Evolutionary conservation across 2,329 filamentous ascomycete species (phyloP).

Genomic region (Xylariaceae sp.): DNA sequence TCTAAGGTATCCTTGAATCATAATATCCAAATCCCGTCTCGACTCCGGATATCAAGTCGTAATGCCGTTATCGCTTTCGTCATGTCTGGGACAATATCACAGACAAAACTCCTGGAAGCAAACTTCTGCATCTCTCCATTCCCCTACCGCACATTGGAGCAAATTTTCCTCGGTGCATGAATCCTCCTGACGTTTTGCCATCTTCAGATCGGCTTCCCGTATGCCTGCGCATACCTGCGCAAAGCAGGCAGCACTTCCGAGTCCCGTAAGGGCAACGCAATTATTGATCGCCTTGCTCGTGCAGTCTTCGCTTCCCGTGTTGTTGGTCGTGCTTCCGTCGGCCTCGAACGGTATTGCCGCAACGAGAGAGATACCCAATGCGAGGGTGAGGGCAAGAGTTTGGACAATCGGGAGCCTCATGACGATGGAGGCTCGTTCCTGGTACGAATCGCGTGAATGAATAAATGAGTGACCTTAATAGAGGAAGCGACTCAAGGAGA

Average conservation of each 20-base stretch:
- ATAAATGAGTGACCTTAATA: slow-evolving; percentile 10
- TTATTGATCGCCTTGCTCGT: slow-evolving; percentile 15
- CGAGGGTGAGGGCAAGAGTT: slow-evolving; percentile 10
- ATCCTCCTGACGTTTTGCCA: slow-evolving; percentile 26
- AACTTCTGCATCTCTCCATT: slow-evolving; percentile 29
- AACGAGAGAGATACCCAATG: slow-evolving; percentile 14
- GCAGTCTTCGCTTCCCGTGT: slow-evolving; percentile 9
- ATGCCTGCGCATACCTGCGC: slow-evolving; percentile 27
- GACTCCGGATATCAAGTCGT: not conserved
- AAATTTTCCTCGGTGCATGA: slow-evolving; percentile 33
- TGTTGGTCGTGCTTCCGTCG: not conserved
- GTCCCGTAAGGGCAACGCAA: slow-evolving; percentile 22
- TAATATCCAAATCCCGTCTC: not conserved
- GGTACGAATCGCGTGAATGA: not conserved
- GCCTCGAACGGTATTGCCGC: slow-evolving; percentile 12
- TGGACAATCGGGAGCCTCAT: slow-evolving; percentile 17
- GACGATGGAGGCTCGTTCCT: not conserved
- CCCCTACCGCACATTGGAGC: slow-evolving; percentile 28
- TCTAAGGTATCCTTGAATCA: not conserved
- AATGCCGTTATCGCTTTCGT: not conserved
- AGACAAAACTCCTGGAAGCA: slow-evolving; percentile 33
- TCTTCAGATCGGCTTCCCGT: slow-evolving; percentile 3
- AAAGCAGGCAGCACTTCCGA: slow-evolving; percentile 27
- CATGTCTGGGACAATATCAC: slow-evolving; percentile 6
- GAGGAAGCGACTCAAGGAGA: slow-evolving; percentile 9